Conservation (phyloP, 345 rosid species). For the Firmiana major region DNA sequence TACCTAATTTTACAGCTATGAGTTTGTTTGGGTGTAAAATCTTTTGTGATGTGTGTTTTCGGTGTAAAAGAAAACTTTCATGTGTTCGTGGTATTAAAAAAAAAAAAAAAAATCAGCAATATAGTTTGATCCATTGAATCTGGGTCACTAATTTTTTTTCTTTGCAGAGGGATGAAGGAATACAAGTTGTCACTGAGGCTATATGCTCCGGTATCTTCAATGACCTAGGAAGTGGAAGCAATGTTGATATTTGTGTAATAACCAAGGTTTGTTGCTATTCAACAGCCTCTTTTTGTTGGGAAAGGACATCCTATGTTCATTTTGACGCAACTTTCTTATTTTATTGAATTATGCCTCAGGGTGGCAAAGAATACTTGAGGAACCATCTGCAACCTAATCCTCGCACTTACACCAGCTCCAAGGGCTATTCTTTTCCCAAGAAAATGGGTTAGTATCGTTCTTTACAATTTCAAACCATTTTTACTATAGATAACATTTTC, state of each 20-base stretch:
- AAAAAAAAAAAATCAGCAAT: background rate
- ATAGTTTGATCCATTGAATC: background rate
- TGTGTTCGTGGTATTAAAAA: background rate
- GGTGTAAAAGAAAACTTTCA: background rate
- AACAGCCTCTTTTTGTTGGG: background rate
- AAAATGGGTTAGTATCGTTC: constrained; percentile 46
- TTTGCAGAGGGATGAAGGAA: constrained; percentile 69
- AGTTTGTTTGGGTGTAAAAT: background rate
- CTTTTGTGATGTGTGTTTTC: background rate
- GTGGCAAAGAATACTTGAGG: constrained; percentile 64
- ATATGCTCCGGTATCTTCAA: constrained; percentile 75
- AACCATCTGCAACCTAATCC: constrained; percentile 77
- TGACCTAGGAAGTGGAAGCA: constrained; percentile 86
- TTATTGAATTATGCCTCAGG: constrained; percentile 36
- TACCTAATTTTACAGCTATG: background rate
- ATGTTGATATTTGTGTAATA: constrained; percentile 79
- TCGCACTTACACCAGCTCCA: constrained; percentile 49
- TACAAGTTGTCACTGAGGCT: constrained; percentile 60
- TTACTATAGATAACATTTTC: background rate
- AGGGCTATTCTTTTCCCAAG: constrained; percentile 62
- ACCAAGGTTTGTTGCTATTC: constrained; percentile 52
- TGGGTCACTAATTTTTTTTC: background rate
- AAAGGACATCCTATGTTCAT: background rate
- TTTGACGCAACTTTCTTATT: constrained; percentile 3
- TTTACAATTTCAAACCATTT: background rate